phyloP scores from a whole-genome alignment of 2,329 filamentous ascomycete species.

The Cladosporium cucumerinum region DNA sequence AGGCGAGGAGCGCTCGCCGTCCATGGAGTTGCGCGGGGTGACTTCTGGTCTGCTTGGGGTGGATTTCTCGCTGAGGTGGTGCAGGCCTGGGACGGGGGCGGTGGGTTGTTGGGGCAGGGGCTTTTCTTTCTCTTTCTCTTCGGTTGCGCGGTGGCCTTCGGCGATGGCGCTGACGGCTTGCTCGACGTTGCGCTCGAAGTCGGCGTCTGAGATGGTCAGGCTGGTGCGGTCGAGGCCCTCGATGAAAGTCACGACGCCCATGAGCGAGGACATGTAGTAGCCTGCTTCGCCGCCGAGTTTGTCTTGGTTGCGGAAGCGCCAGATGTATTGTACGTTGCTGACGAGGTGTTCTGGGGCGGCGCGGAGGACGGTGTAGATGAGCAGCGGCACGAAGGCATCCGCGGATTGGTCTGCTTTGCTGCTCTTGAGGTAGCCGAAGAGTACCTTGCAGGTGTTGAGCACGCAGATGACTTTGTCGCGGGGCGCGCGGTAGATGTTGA shows the following conservation, averaged over 20 bases:
- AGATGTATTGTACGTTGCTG: constrained; percentile 96
- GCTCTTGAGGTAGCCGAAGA: constrained; percentile 91
- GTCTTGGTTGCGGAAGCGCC: constrained; percentile 94
- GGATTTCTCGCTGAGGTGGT: constrained; percentile 47
- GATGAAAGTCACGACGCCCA: constrained; percentile 94
- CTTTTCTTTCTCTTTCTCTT: constrained; percentile 42
- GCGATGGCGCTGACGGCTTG: constrained; percentile 92
- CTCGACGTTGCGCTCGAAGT: constrained; percentile 96
- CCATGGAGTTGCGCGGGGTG: constrained; percentile 58
- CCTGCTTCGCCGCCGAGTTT: constrained; percentile 96
- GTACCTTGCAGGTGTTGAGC: constrained; percentile 98
- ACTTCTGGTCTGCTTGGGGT: constrained; percentile 53
- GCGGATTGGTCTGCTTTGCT: constrained; percentile 91
- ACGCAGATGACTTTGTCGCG: constrained; percentile 98
- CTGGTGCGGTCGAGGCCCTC: constrained; percentile 94
- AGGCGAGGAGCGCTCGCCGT: constrained; percentile 58
- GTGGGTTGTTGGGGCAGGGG: constrained; percentile 18
- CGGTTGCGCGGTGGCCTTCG: constrained; percentile 67
- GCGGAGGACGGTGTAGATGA: constrained; percentile 94
- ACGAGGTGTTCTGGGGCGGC: constrained; percentile 94
- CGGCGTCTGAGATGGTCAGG: constrained; percentile 87
- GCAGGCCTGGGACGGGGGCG: constrained; percentile 35
- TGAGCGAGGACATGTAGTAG: constrained; percentile 93
- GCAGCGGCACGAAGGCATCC: constrained; percentile 88
- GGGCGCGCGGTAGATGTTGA: constrained; percentile 94